Percentiles rank a stretch among this genome's conserved stretches.
phyloP scores from a whole-genome alignment of 352 stramenopile species.

The Phytophthora gonapodyides region DNA sequence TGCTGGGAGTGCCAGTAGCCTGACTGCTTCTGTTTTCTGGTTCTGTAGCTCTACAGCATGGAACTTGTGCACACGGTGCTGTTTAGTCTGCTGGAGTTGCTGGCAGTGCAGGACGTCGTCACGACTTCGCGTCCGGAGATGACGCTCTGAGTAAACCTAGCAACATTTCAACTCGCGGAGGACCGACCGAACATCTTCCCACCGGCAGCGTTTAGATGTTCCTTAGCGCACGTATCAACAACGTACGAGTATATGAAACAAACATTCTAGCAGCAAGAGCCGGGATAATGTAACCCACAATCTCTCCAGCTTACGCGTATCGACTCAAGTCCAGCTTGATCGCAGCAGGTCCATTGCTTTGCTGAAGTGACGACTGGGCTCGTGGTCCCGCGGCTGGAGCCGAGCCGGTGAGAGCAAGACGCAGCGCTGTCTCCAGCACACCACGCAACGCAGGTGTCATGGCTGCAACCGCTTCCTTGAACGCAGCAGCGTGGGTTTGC shows the following conservation, averaged over 20 bases:
- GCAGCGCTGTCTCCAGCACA: slow-evolving; percentile 49
- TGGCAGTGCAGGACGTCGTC: slow-evolving; percentile 44
- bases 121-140: slow-evolving; percentile 41
- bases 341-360: slow-evolving; percentile 3
- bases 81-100: slow-evolving; percentile 51
- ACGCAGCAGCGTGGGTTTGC: slow-evolving; percentile 51
- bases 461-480: slow-evolving; percentile 54
- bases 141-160: slow-evolving; percentile 41
- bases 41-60: slow-evolving; percentile 51
- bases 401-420: slow-evolving; percentile 46
- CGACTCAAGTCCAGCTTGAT: slow-evolving; percentile 58
- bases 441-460: slow-evolving; percentile 44
- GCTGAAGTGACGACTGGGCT: slow-evolving; percentile 9
- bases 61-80: slow-evolving; percentile 52
- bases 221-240: slow-evolving; percentile 22
- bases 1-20: slow-evolving; percentile 2
- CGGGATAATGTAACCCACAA: background rate
- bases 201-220: slow-evolving; percentile 12
- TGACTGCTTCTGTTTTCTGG: slow-evolving; percentile 11
- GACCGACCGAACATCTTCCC: background rate
- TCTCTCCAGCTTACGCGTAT: slow-evolving; percentile 36
- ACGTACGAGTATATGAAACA: slow-evolving; percentile 17
- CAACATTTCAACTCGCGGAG: too few species aligned
- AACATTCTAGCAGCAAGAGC: slow-evolving; percentile 10
- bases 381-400: slow-evolving; percentile 4